Base-by-base conservation (phyloP, 1,284 basidiomycete genomes). In the Heterobasidion irregulare region DNA sequence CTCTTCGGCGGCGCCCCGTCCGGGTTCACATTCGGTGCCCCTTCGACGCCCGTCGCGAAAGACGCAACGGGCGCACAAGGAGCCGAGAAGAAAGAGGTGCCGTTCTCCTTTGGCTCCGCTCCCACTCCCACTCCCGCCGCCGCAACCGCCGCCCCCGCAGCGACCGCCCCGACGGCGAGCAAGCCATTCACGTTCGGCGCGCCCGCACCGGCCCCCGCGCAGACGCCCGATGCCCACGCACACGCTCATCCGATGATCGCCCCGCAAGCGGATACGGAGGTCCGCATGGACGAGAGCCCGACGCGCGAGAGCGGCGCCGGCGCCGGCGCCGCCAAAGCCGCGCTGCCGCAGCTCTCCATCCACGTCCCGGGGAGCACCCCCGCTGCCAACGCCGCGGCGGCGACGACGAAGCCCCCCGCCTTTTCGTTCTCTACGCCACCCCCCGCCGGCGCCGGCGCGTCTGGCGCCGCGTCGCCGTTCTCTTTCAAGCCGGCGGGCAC, bases 201-300 rank as follows among this genome's bases (percentile, higher is more conserved):
- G 50, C 26, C 65, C 26, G 15, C 57, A 10, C 16, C 15, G n/a
- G 16, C 12, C 2, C 41, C 35, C 26, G 47, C 47, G 47, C 16
- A n/a, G 47, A 13, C 47, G 35, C 55, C 57, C 8, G 36, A 57
- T 19, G 69, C 76, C 34, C 7, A 49, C 32, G 48, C 53, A 6
- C 47, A 53, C 33, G 16, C 52, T 50, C 57, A 58, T 12, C 74
- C 80, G 35, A 66, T 70, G 2, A 84, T n/a, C 82, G 8, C 83
- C 82, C 83, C 83, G 2, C 80, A 75, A 62, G 70, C 68, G 49
- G 78, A 78, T 49, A 74, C 79, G 54, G 84, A 83, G 59, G 77
- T 83, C 62, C 77, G 69, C 50, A 86, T 86, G 84, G 84, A 86
- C 49, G 84, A 86, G 66, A 86, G 84, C 59, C 84, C 84, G 1